Conservation (phyloP, 352 stramenopile species). For the Globisporangium echinulatum region DNA sequence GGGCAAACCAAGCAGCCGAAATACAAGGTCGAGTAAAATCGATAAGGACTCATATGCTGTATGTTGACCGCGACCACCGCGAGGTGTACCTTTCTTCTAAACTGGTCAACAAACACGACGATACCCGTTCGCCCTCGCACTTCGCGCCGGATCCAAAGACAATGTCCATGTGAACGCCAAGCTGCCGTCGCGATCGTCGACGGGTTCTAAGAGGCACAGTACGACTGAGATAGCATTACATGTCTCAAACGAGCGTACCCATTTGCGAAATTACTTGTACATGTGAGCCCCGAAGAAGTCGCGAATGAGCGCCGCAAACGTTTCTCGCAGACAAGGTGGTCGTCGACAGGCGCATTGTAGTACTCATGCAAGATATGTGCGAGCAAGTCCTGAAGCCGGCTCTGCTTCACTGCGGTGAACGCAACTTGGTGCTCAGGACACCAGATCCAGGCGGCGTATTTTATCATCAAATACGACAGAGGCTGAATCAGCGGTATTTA, state of each 20-base stretch:
- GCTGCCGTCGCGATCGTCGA: not conserved
- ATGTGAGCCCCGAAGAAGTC: slow-evolving; percentile 20
- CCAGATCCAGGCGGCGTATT: too few relatives aligned
- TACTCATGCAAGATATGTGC: slow-evolving; percentile 15
- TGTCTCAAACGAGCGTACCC: slow-evolving; percentile 17
- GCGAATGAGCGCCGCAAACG: slow-evolving; percentile 11
- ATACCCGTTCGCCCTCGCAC: slow-evolving; percentile 13
- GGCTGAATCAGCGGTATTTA: too few relatives aligned
- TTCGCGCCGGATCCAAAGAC: slow-evolving; percentile 1
- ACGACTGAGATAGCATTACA: slow-evolving; percentile 13
- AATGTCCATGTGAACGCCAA: slow-evolving; percentile 4
- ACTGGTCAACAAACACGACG: slow-evolving; percentile 20
- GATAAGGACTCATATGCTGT: slow-evolving; percentile 11
- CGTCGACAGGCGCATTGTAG: slow-evolving; percentile 8
- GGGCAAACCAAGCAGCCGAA: slow-evolving; percentile 18
- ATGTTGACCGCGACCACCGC: slow-evolving; percentile 2
- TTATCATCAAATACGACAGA: too few relatives aligned
- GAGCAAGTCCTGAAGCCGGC: not conserved
- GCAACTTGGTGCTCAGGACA: too few relatives aligned
- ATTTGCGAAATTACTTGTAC: slow-evolving; percentile 29
- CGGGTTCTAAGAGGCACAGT: slow-evolving; percentile 2
- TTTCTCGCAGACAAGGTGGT: slow-evolving; percentile 23
- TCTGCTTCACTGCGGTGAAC: too few relatives aligned
- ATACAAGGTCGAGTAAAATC: slow-evolving; percentile 23
- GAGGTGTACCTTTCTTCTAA: slow-evolving; percentile 27